Base-by-base conservation (phyloP, 768 basidiomycete species). In the Leucogyrophana mollusca region DNA sequence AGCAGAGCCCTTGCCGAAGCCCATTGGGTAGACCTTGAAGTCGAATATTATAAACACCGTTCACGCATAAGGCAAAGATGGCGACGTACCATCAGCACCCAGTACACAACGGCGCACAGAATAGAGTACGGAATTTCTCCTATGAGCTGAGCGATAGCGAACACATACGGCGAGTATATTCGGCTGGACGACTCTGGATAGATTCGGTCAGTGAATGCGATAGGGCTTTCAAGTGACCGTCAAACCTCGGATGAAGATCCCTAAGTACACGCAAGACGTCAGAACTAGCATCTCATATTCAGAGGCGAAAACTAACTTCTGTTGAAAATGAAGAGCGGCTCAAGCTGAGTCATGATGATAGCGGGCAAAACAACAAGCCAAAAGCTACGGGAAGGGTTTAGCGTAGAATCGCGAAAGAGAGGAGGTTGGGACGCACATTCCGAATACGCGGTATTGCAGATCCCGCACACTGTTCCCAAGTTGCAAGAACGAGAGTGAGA, bases 141-240 rank as follows among this genome's bases (percentile, higher is more conserved):
- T 11, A 89, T 60, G 20, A 94, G 72, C 59, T 94, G 92, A 3
- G 84, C 82, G 25, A 90, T 76, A 23, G 90, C 87, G 60, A 94
- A 94, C 17, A 91, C 88, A 47, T 83, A 83, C 0, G 89, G 84
- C 0, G 85, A 87, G 66, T 94, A 94, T 58, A 94, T 93, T 49
- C 87, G 80, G 67, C 87, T 88, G 2, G 85, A 87, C 0, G 87
- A 76, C 68, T 93, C 90, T n/a, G n/a, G n/a, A 73, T 57, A 7
- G 40, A 9, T 41, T 16, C 3, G 20, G 11, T 43, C 8, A 34
- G 35, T 23, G 14, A 32, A 21, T 17, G 17, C 13, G 16, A 33
- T 9, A 11, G 36, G 25, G 9, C 25, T 24, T 21, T 24, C n/a
- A n/a, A n/a, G n/a, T n/a, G n/a, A n/a, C 24, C 20, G 25, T 30